A percentile compares a stretch with the other conserved stretches of the same genome.
Conservation (phyloP, 176 grass and related monocot genomes). For the Triticum dicoccoides region DNA sequence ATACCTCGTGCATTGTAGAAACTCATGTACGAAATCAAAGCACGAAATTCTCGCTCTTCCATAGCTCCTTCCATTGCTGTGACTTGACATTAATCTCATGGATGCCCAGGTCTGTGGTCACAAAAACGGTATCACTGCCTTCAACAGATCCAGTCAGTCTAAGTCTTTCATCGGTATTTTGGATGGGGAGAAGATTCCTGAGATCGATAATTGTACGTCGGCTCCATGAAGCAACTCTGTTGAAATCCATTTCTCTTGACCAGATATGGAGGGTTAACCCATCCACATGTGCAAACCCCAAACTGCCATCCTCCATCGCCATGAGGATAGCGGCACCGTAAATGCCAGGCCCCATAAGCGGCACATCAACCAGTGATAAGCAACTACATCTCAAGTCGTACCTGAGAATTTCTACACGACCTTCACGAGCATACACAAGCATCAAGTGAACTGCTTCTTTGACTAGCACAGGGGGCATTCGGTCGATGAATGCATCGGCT, state of each 20-base stretch:
- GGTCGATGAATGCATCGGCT: background rate
- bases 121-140: background rate
- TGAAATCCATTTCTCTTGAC: background rate
- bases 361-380: background rate
- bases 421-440: background rate
- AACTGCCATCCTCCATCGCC: background rate
- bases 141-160: background rate
- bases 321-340: background rate
- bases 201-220: background rate
- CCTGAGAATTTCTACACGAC: background rate
- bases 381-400: background rate
- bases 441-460: background rate
- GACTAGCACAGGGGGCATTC: background rate
- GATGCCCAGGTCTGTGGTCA: background rate
- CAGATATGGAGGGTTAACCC: background rate
- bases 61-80: too few species aligned
- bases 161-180: background rate
- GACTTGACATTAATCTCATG: background rate
- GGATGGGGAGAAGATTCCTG: background rate
- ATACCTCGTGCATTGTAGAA: too few species aligned
- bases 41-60: too few species aligned
- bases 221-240: background rate
- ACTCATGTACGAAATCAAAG: too few species aligned
- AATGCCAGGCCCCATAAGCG: background rate
- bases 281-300: background rate